phyloP scores from a whole-genome alignment of 345 rosid species.

The Sonneratia alba region DNA sequence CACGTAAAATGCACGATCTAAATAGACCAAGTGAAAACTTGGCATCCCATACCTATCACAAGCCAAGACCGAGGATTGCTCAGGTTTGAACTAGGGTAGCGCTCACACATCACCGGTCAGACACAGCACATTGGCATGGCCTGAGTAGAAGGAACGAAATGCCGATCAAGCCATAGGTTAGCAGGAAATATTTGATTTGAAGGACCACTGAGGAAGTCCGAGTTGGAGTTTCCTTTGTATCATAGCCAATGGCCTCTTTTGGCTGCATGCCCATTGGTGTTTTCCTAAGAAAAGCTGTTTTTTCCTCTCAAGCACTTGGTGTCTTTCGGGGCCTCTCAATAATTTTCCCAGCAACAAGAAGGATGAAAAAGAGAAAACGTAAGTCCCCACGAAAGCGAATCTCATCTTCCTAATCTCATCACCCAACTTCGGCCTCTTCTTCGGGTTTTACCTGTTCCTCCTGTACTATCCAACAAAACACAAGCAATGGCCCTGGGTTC shows the following conservation, averaged over 20 bases:
- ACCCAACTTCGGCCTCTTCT: not conserved
- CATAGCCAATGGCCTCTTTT: conserved; percentile 1
- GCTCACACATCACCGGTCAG: not conserved
- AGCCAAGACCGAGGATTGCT: not conserved
- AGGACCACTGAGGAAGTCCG: conserved; percentile 10
- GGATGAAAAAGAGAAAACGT: not conserved
- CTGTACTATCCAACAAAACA: not conserved
- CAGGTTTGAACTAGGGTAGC: not conserved
- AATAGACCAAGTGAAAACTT: not conserved
- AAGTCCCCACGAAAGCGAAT: not conserved
- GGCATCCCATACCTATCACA: too few relatives aligned
- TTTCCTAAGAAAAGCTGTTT: conserved; percentile 5
- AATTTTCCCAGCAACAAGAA: not conserved
- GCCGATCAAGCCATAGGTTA: not conserved
- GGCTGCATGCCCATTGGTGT: conserved; percentile 11
- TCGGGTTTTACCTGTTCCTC: not conserved
- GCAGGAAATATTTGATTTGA: not conserved
- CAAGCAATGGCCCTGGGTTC: not conserved
- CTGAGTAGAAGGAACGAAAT: not conserved
- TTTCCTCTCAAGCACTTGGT: conserved; percentile 3
- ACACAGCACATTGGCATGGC: not conserved
- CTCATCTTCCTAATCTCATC: not conserved
- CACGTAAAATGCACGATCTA: not conserved
- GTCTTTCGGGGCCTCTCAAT: not conserved
- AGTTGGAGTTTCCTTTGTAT: conserved; percentile 1